These are phyloP conservation scores for Carnegiea gigantea DNA, from an alignment of 179 eudicot genomes.

Conservation along the genomic window DNA sequence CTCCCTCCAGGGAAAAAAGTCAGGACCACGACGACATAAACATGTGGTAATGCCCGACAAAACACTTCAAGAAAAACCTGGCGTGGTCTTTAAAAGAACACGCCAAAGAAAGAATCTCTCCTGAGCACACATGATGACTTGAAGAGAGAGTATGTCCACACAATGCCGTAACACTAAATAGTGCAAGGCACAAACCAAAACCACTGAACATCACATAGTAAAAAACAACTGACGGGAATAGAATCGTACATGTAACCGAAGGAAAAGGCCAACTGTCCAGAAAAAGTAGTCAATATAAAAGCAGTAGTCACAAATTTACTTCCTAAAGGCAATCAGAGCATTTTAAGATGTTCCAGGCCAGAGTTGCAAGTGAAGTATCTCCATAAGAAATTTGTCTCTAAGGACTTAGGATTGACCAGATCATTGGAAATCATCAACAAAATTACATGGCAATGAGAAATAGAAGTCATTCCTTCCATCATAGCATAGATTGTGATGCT, in stretches of 20 bases:
- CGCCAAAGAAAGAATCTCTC: background rate
- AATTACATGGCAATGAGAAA: background rate
- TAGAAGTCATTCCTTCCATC: background rate
- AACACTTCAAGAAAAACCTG: background rate
- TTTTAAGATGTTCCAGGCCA: background rate
- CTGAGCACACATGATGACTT: background rate
- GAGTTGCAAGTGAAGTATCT: background rate
- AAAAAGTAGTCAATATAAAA: background rate
- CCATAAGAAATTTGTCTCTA: background rate
- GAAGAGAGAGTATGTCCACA: background rate
- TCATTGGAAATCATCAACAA: background rate
- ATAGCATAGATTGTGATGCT: background rate
- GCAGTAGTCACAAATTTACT: background rate
- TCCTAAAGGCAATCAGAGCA: background rate
- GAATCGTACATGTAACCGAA: background rate
- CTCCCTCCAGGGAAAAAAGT: background rate
- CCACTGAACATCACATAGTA: background rate
- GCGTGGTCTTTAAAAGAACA: background rate
- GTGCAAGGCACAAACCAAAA: background rate
- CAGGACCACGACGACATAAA: background rate
- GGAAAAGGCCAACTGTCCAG: background rate
- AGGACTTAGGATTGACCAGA: background rate
- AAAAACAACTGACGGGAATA: background rate
- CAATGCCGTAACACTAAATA: background rate
- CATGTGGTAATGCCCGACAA: background rate